Evolutionary conservation across 2,329 filamentous ascomycete species (phyloP).

Genomic region (Amauroascus verrucosus): DNA sequence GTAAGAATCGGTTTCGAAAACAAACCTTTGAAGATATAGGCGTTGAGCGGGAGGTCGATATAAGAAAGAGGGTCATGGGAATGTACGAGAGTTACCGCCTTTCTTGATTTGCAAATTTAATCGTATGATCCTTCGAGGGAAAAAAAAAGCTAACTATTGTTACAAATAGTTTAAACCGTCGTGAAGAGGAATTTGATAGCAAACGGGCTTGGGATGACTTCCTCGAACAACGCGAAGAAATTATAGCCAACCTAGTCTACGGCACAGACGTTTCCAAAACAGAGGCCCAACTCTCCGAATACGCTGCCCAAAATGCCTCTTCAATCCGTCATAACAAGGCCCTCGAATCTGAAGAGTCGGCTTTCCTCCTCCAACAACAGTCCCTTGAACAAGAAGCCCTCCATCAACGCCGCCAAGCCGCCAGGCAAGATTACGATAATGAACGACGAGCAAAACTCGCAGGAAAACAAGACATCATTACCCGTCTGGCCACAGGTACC

Average conservation of each 20-base stretch:
- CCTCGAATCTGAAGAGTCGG: constrained; percentile 40
- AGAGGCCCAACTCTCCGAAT: constrained; percentile 51
- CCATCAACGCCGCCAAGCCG: constrained; percentile 52
- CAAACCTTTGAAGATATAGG: constrained; percentile 84
- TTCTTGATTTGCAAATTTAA: not conserved
- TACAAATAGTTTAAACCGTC: constrained; percentile 61
- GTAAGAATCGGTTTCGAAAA: constrained; percentile 70
- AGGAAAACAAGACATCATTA: constrained; percentile 58
- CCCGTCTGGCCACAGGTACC: constrained; percentile 54
- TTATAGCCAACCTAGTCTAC: constrained; percentile 78
- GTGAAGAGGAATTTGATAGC: constrained; percentile 81
- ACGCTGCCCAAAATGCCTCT: constrained; percentile 60
- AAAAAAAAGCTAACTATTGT: not conserved
- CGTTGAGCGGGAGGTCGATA: constrained; percentile 89
- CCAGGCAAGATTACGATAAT: constrained; percentile 58
- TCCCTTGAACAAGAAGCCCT: constrained; percentile 57
- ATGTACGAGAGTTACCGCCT: constrained; percentile 31
- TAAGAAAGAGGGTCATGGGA: constrained; percentile 63
- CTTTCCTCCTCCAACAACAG: constrained; percentile 38
- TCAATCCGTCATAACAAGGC: constrained; percentile 45
- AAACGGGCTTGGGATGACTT: constrained; percentile 84
- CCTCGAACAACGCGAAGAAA: constrained; percentile 79
- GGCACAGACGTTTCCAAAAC: constrained; percentile 58
- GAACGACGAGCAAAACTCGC: constrained; percentile 55
- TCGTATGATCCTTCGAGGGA: not conserved